Base-by-base conservation (phyloP, 768 basidiomycete genomes). In the Cyclocybe cylindracea region DNA sequence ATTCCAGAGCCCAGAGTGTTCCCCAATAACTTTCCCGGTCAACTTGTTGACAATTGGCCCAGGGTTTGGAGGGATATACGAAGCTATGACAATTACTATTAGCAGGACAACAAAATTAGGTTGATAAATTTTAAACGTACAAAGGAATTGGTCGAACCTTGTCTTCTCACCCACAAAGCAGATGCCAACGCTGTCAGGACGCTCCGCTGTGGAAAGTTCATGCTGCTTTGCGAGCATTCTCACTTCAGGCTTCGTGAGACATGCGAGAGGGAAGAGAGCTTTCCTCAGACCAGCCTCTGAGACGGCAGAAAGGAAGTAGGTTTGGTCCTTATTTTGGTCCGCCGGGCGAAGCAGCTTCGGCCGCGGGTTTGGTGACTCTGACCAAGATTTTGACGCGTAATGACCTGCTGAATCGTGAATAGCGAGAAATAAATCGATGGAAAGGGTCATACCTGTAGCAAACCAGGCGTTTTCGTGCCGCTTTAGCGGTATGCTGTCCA, bases 91-190 rank as follows among this genome's bases (percentile, higher is more conserved):
- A n/a, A 40, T 18, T 2, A 29, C 24, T 13, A 50, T 34, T 1
- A 44, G 8, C 18, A 47, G 35, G 13, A 50, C 13, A 29, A 24
- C 16, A 37, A n/a, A n/a, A 8, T 16, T 51, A 14, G 13, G 2
- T 33, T n/a, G 2, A 43, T 5, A 31, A 45, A 43, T 36, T 35
- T 48, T 34, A 24, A 35, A 46, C 80, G 55, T 53, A 89, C 91
- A 80, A 44, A 95, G 66, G 63, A 95, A 98, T 7, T 80, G 70
- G 24, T 77, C 74, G 58, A 96, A 95, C 43, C 72, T 79, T 8
- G 77, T 75, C 61, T 87, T 84, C 63, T 94, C 83, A 4, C 94
- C 95, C 1, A 98, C 85, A 57, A 98, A 98, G 62, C 95, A 98
- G 13, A 98, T 79, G 0, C 95, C 95, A 84, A 96, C 94, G 67